Evolutionary conservation across 306 rosid species (phyloP).

Genomic region (Inga oerstediana): DNA sequence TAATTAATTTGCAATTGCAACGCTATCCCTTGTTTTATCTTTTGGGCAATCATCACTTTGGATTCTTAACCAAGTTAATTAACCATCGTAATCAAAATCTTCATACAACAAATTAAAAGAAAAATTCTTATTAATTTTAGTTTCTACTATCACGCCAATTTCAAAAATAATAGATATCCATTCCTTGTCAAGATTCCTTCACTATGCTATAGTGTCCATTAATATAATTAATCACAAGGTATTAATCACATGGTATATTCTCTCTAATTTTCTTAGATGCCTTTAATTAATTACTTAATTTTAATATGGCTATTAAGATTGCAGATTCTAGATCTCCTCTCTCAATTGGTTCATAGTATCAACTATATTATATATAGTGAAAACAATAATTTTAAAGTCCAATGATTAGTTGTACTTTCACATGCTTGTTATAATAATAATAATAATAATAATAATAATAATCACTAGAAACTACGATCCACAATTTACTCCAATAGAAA

Average conservation of each 20-base stretch:
- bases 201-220: neutral
- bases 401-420: neutral
- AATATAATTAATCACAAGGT: neutral
- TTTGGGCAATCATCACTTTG: slow-evolving; percentile 25
- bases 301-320: neutral
- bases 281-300: neutral
- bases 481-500: neutral
- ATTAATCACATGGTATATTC: neutral
- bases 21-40: neutral
- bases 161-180: neutral
- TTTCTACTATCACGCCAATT: neutral
- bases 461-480: neutral
- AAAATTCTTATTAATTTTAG: neutral
- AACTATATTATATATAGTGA: neutral
- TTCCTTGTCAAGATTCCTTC: neutral
- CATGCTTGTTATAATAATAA: neutral
- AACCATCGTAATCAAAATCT: slow-evolving; percentile 4
- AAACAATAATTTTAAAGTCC: neutral
- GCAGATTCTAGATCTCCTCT: neutral
- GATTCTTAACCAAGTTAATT: slow-evolving; percentile 16
- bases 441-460: too few relatives aligned
- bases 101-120: neutral
- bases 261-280: neutral
- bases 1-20: slow-evolving; percentile 5
- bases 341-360: neutral